phyloP scores from a whole-genome alignment of 2,329 filamentous ascomycete species.

The Hypoxylon sp. region DNA sequence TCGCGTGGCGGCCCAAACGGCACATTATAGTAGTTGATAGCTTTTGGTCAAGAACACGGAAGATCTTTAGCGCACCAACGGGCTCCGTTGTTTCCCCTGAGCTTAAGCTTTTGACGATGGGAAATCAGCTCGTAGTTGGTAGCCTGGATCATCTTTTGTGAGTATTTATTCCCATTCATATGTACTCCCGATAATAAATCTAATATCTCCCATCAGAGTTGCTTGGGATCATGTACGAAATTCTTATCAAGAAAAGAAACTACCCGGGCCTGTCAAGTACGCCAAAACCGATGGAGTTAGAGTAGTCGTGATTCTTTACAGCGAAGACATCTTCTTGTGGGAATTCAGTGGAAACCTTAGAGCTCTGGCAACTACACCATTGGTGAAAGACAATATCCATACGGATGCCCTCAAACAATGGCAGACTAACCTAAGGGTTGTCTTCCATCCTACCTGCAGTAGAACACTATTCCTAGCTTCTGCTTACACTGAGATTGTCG shows the following conservation, averaged over 20 bases:
- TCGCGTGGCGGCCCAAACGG: conserved; percentile 33
- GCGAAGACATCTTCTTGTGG: conserved; percentile 42
- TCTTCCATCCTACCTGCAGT: conserved; percentile 39
- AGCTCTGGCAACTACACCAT: conserved; percentile 31
- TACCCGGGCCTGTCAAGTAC: conserved; percentile 28
- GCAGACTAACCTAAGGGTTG: conserved; percentile 22
- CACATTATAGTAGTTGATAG: conserved; percentile 38
- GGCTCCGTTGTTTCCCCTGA: conserved; percentile 25
- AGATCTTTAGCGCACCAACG: conserved; percentile 34
- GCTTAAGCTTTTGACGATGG: conserved; percentile 37
- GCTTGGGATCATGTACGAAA: conserved; percentile 44
- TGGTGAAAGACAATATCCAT: conserved; percentile 10
- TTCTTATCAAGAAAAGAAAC: conserved; percentile 31
- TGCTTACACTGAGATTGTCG: conserved; percentile 7
- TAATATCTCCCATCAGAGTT: conserved; percentile 39
- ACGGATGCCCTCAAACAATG: neutral
- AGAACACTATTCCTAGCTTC: conserved; percentile 40
- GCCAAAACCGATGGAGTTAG: conserved; percentile 32
- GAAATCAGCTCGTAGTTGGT: conserved; percentile 41
- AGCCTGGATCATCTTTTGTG: conserved; percentile 39
- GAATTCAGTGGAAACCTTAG: conserved; percentile 31
- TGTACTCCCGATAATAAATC: neutral
- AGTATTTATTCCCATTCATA: conserved; percentile 8
- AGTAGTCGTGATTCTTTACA: conserved; percentile 39
- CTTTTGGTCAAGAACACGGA: conserved; percentile 38